These are phyloP conservation scores for Neonectria magnoliae DNA, from an alignment of 2,329 filamentous ascomycete species.

Conservation along the genomic window DNA sequence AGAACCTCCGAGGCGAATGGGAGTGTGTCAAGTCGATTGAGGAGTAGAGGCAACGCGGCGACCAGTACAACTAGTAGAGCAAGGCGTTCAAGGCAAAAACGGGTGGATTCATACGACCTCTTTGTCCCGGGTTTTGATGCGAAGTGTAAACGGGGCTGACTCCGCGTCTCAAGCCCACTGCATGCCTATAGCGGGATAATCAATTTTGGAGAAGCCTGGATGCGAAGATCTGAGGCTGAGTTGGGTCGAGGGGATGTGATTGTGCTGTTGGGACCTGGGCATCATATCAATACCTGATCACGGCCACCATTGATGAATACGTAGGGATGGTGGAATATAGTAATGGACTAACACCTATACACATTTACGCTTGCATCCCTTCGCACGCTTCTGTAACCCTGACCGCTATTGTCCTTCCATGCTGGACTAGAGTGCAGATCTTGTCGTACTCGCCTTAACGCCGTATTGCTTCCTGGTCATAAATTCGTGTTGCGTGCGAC, in stretches of 20 bases:
- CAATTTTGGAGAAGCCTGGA: constrained; percentile 1
- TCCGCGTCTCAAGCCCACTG: not conserved
- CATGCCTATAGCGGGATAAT: constrained; percentile 1
- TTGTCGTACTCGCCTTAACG: constrained; percentile 6
- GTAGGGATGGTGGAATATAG: constrained; percentile 12
- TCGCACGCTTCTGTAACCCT: not conserved
- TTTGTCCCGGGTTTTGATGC: constrained; percentile 29
- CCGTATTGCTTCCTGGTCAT: not conserved
- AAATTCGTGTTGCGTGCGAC: not conserved
- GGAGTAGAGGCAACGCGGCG: constrained; percentile 63
- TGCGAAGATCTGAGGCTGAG: constrained; percentile 2
- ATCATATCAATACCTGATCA: not conserved
- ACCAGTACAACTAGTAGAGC: constrained; percentile 53
- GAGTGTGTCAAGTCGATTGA: constrained; percentile 97
- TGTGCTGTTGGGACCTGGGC: not conserved
- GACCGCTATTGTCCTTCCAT: constrained; percentile 4
- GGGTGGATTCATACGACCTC: constrained; percentile 38
- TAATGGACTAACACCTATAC: constrained; percentile 20
- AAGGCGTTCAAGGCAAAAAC: constrained; percentile 51
- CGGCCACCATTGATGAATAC: constrained; percentile 6
- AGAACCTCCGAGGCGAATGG: constrained; percentile 96
- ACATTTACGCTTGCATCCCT: constrained; percentile 6
- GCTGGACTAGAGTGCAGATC: not conserved
- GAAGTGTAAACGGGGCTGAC: constrained; percentile 19
- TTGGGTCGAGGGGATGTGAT: not conserved